phyloP scores from a whole-genome alignment of 768 basidiomycete species.

The Boletus coccyginus region DNA sequence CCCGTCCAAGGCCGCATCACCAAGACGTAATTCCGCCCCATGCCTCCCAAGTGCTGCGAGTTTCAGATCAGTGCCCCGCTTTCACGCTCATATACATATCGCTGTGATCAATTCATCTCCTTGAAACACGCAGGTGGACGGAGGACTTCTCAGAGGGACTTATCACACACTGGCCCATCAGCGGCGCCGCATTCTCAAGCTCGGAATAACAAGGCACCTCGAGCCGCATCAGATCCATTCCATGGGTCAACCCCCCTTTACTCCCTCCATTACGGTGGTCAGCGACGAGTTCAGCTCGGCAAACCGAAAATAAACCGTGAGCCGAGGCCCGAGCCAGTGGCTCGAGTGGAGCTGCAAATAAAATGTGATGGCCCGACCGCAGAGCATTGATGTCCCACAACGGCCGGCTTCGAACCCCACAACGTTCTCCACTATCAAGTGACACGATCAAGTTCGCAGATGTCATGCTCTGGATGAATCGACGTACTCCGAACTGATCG shows the following conservation, averaged over 20 bases:
- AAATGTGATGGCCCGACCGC: background rate
- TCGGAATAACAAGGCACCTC: background rate
- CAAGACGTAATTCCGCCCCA: slow-evolving; percentile 2
- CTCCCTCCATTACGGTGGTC: slow-evolving; percentile 1
- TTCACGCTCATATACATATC: slow-evolving; percentile 2
- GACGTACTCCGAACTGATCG: slow-evolving; percentile 8
- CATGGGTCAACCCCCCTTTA: background rate
- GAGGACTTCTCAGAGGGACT: slow-evolving; percentile 12
- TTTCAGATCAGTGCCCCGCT: slow-evolving; percentile 3
- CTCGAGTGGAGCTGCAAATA: slow-evolving; percentile 5
- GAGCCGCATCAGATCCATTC: background rate
- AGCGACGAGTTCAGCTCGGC: background rate
- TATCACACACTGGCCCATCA: slow-evolving; percentile 7
- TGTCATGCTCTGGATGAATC: background rate
- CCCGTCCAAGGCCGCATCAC: background rate
- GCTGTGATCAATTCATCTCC: slow-evolving; percentile 18
- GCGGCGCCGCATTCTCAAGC: slow-evolving; percentile 4
- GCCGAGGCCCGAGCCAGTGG: background rate
- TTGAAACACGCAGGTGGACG: slow-evolving; percentile 19
- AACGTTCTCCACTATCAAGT: slow-evolving; percentile 21
- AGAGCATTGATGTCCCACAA: slow-evolving; percentile 9
- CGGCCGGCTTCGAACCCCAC: slow-evolving; percentile 21
- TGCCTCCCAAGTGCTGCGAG: slow-evolving; percentile 3
- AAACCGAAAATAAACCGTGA: background rate
- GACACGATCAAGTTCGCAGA: slow-evolving; percentile 14